phyloP scores from a whole-genome alignment of 129 eudicot genomes.

The Flaveria bidentis region DNA sequence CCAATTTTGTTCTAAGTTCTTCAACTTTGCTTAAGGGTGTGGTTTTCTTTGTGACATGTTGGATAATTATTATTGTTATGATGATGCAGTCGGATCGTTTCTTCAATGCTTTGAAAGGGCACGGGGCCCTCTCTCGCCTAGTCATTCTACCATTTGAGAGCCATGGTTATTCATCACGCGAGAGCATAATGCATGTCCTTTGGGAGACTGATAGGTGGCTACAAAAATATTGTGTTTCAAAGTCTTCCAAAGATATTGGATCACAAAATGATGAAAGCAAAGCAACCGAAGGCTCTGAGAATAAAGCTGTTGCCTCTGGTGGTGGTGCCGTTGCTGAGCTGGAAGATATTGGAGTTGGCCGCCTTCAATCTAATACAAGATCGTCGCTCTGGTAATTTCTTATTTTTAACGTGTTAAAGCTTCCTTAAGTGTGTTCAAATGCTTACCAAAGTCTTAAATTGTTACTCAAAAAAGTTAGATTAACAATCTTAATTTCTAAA shows the following conservation, averaged over 20 bases:
- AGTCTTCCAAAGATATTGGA: slow-evolving; percentile 36
- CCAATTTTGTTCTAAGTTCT: background rate
- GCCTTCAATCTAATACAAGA: slow-evolving; percentile 41
- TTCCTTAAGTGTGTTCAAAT: no score
- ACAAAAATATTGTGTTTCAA: slow-evolving; percentile 69
- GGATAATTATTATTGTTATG: background rate
- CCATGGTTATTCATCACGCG: slow-evolving; percentile 93
- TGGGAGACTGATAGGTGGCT: slow-evolving; percentile 99
- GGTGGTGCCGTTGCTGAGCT: slow-evolving; percentile 71
- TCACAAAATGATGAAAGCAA: slow-evolving; percentile 35
- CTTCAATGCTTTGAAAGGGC: slow-evolving; percentile 92
- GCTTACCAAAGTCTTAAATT: no score
- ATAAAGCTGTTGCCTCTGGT: slow-evolving; percentile 55
- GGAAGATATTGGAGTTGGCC: slow-evolving; percentile 39
- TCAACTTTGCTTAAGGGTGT: background rate
- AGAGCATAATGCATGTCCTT: slow-evolving; percentile 98
- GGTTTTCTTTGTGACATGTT: background rate
- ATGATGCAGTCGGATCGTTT: slow-evolving; percentile 88
- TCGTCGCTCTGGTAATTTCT: slow-evolving; percentile 76
- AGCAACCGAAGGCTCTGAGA: slow-evolving; percentile 36
- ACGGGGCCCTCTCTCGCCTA: slow-evolving; percentile 89
- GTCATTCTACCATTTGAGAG: slow-evolving; percentile 91
- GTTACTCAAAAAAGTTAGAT: no score
- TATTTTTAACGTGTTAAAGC: background rate
- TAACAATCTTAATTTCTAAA: no score